These are phyloP conservation scores for Fusarium albidum DNA, from an alignment of 2,329 filamentous ascomycete genomes.

Conservation along the genomic window DNA sequence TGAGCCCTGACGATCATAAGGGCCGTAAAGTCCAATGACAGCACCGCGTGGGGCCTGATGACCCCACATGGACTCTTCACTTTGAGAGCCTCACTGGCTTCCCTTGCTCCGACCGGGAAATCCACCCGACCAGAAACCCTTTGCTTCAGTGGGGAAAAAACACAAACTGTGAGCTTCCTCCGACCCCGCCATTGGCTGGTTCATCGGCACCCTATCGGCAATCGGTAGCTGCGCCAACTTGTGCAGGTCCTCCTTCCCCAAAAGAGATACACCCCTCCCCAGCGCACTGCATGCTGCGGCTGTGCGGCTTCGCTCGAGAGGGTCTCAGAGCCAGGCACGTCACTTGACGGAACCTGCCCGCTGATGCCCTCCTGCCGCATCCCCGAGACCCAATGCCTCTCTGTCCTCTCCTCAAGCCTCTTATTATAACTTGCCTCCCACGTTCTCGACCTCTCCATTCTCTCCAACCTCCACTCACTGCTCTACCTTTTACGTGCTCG, in stretches of 20 bases:
- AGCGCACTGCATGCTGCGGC: background rate
- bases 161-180: background rate
- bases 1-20: too few relatives aligned
- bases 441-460: slow-evolving; percentile 6
- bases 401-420: background rate
- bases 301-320: slow-evolving; percentile 8
- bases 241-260: slow-evolving; percentile 3
- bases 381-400: slow-evolving; percentile 23
- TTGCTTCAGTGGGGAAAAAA: background rate
- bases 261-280: slow-evolving; percentile 10
- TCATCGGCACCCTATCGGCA: slow-evolving; percentile 21
- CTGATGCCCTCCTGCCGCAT: slow-evolving; percentile 32
- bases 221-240: background rate
- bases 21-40: too few relatives aligned
- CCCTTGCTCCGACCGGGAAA: background rate
- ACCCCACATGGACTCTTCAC: too few relatives aligned
- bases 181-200: slow-evolving; percentile 9
- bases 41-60: too few relatives aligned
- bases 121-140: slow-evolving; percentile 1
- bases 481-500: background rate
- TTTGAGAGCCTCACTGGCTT: too few relatives aligned
- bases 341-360: slow-evolving; percentile 32
- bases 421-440: slow-evolving; percentile 1
- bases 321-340: slow-evolving; percentile 29
- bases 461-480: slow-evolving; percentile 1